Percentiles rank a stretch among this genome's conserved stretches.
phyloP scores from a whole-genome alignment of 2,329 filamentous ascomycete genomes.

The Albifimbria verrucaria region DNA sequence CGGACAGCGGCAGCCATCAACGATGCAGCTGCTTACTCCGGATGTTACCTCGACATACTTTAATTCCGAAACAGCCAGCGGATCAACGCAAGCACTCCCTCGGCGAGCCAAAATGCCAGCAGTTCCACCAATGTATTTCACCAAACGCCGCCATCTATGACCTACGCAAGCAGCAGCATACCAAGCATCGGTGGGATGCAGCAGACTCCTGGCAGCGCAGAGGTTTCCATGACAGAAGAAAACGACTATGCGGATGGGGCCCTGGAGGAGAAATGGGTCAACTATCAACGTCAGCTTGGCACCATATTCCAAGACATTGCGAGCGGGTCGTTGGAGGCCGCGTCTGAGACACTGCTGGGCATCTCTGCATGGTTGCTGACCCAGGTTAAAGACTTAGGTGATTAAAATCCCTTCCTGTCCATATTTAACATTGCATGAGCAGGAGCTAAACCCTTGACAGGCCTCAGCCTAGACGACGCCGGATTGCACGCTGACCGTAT shows the following conservation, averaged over 20 bases:
- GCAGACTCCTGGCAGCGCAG: conserved; percentile 31
- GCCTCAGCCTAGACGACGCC: conserved; percentile 80
- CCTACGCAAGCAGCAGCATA: conserved; percentile 46
- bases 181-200: conserved; percentile 44
- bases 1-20: conserved; percentile 70
- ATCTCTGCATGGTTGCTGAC: conserved; percentile 55
- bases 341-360: conserved; percentile 49
- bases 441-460: conserved; percentile 42
- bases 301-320: conserved; percentile 70
- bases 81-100: conserved; percentile 54
- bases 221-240: conserved; percentile 49
- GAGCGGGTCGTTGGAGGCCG: conserved; percentile 45
- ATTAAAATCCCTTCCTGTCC: conserved; percentile 26
- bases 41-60: conserved; percentile 69
- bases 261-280: conserved; percentile 66
- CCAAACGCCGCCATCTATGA: conserved; percentile 53
- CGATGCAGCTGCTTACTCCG: conserved; percentile 64
- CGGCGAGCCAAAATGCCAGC: conserved; percentile 44
- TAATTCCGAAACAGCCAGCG: conserved; percentile 34
- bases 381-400: conserved; percentile 54
- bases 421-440: not conserved
- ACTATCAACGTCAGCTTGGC: conserved; percentile 59
- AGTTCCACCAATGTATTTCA: conserved; percentile 61
- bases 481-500: conserved; percentile 71
- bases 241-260: conserved; percentile 54